Evolutionary conservation across 306 rosid species (phyloP), one percentile per base, ranked within the genome.

Genomic region (Dryas octopetala): DNA sequence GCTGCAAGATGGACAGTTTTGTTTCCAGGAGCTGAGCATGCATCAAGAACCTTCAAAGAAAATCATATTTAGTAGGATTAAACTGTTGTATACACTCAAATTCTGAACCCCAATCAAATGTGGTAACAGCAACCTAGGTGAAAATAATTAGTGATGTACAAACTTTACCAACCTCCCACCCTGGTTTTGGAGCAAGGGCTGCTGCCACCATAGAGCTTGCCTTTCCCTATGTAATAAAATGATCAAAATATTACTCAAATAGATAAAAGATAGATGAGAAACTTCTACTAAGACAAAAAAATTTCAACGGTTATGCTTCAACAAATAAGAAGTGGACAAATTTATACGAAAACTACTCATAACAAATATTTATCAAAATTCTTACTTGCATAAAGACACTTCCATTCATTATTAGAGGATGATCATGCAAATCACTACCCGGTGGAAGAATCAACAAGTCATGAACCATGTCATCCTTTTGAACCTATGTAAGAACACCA

Each of bases 171-270:
- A 95, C 99, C 92, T 89, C 91, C 99, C 97, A 95, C 79, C 93
- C 97, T 68, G 97, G 99, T 71, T 89, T 66, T 19, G 99, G 92
- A 83, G 81, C 83, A 62, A 95, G 97, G 61, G 99, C 93, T 52
- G 88, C 89, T 63, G 99, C 99, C 62, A 84, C 99, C 99, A 95
- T 92, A 51, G 93, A 92, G 81, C 97, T 95, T 60, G 93, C 97
- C 89, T 89, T 95, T 32, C 99, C 97, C 99, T 89, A 66, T 16
- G 58, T 59, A 80, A n/a, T 51, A 68, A 69, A 52, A 52, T 68
- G 47, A 66, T 72, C 65, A 58, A 58, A 65, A 19, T 53, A 65
- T 81, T 74, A 76, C 72, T 43, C 41, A 66, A 72, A 74, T 38
- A 62, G 11, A 48, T 14, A 49, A 44, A 55, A 50, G 67, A 47